These are phyloP conservation scores for Exophiala dermatitidis DNA, from an alignment of 2,329 filamentous ascomycete genomes.

Conservation along the genomic window DNA sequence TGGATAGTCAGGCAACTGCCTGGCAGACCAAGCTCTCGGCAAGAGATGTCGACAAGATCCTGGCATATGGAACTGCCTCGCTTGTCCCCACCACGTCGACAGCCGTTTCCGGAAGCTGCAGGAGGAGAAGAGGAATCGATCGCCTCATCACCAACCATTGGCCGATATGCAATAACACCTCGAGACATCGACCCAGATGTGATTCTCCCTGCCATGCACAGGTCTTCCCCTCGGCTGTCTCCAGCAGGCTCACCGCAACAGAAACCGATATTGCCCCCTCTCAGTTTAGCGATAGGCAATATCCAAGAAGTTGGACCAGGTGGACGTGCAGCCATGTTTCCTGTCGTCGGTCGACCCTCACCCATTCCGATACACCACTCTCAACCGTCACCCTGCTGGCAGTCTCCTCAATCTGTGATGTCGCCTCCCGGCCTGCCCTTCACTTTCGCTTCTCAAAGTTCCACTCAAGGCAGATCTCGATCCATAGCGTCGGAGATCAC, in stretches of 20 bases:
- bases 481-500: conserved; percentile 21
- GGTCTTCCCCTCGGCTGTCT: conserved; percentile 32
- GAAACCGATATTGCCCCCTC: conserved; percentile 36
- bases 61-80: conserved; percentile 12
- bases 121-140: conserved; percentile 25
- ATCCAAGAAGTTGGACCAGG: conserved; percentile 29
- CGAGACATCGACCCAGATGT: conserved; percentile 30
- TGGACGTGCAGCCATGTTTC: conserved; percentile 26
- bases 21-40: neutral
- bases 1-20: neutral
- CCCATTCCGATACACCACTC: conserved; percentile 29
- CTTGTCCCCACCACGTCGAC: neutral
- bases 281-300: conserved; percentile 35
- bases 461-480: conserved; percentile 18
- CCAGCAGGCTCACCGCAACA: conserved; percentile 32
- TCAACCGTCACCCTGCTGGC: conserved; percentile 30
- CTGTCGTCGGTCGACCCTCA: conserved; percentile 25
- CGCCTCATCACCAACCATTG: conserved; percentile 29
- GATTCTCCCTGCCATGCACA: conserved; percentile 36
- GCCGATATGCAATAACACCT: conserved; percentile 32
- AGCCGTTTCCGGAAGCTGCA: conserved; percentile 3
- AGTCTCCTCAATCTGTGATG: conserved; percentile 34
- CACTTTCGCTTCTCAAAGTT: conserved; percentile 27
- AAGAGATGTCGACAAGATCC: neutral
- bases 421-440: conserved; percentile 34